Conservation (phyloP, 441 rosid genomes). For the Pelargonium fulgidum region DNA sequence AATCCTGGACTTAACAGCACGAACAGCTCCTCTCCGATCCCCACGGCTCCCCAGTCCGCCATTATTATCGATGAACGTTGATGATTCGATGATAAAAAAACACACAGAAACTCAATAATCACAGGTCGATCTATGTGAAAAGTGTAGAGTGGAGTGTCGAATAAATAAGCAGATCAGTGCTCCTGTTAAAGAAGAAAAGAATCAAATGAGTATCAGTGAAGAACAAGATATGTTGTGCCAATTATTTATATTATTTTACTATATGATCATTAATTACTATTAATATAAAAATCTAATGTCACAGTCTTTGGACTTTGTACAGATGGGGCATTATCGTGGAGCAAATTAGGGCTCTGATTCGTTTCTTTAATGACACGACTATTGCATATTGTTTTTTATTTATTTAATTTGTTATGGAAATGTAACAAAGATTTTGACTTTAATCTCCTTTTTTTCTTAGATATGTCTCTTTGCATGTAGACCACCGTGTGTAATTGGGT, state of each 20-base stretch:
- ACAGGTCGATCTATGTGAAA: not conserved
- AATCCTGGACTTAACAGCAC: constrained; percentile 42
- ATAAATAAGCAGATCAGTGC: no score
- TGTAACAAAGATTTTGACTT: not conserved
- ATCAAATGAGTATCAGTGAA: constrained; percentile 13
- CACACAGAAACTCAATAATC: no score
- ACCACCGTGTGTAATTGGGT: not conserved
- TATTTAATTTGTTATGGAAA: not conserved
- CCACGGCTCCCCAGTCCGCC: constrained; percentile 52
- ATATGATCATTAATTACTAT: no score
- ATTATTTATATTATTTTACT: no score
- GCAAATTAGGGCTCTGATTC: not conserved
- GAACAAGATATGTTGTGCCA: constrained; percentile 15
- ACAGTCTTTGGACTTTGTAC: not conserved
- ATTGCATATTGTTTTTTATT: not conserved
- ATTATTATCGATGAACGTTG: constrained; percentile 21
- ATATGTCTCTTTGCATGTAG: not conserved
- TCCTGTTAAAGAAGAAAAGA: not conserved
- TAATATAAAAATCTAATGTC: no score
- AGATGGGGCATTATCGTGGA: not conserved
- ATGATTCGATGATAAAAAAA: no score
- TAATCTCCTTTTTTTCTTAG: not conserved
- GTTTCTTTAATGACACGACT: not conserved
- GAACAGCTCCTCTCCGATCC: constrained; percentile 39
- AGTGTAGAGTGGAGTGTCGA: not conserved